A percentile compares a stretch with the other conserved stretches of the same genome.
Conservation (phyloP, 140 eudicot genomes). For the Erigeron philadelphicus region DNA sequence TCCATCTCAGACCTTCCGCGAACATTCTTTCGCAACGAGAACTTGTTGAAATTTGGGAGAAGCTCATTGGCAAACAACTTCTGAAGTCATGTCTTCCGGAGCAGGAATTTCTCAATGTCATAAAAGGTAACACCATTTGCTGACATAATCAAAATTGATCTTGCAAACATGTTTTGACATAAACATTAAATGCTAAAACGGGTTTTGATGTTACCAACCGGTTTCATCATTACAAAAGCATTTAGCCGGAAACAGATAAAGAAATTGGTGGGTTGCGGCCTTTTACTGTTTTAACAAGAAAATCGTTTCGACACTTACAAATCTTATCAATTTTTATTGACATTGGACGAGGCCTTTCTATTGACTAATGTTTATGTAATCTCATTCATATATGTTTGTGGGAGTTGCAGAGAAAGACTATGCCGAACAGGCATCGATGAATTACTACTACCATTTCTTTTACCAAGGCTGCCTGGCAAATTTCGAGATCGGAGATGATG, state of each 20-base stretch:
- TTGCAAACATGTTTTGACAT: background rate
- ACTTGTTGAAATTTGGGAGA: slow-evolving; percentile 55
- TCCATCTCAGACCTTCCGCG: slow-evolving; percentile 48
- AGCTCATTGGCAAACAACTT: slow-evolving; percentile 41
- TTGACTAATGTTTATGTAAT: too few relatives aligned
- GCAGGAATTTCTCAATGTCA: slow-evolving; percentile 35
- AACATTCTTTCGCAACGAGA: slow-evolving; percentile 47
- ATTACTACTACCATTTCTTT: slow-evolving; percentile 55
- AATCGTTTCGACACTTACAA: too few relatives aligned
- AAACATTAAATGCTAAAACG: too few relatives aligned
- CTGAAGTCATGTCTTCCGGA: slow-evolving; percentile 32
- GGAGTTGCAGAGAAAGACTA: slow-evolving; percentile 21
- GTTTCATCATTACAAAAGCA: too few relatives aligned
- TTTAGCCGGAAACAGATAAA: too few relatives aligned
- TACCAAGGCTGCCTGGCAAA: slow-evolving; percentile 62
- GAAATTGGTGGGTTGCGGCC: too few relatives aligned
- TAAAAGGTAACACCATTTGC: slow-evolving; percentile 40
- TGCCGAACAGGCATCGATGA: slow-evolving; percentile 37
- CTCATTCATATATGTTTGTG: background rate
- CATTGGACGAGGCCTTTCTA: too few relatives aligned
- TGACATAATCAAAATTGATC: background rate
- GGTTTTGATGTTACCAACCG: too few relatives aligned
- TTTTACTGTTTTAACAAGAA: too few relatives aligned
- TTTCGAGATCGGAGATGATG: slow-evolving; percentile 50
- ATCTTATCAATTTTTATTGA: too few relatives aligned